Evolutionary conservation across 2,329 filamentous ascomycete genomes (phyloP), one percentile per base, ranked within the genome.

Genomic region (Penicillium sp.): DNA sequence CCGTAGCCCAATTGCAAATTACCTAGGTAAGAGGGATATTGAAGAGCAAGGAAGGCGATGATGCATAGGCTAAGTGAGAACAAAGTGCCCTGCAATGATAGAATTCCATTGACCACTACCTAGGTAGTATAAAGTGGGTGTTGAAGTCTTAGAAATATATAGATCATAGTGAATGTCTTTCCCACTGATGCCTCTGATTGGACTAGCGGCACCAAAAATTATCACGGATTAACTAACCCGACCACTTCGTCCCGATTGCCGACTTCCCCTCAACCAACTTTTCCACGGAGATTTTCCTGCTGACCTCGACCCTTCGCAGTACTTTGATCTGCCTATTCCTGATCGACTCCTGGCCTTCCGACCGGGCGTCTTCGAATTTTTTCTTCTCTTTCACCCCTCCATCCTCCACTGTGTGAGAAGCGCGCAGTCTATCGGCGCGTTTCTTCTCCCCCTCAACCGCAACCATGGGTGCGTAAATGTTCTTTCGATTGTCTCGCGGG

Each of bases 401-500:
- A 47, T 26, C 50, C 44, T 55, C 51, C 51, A 48, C 39, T 45
- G 42, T 47, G 44, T 57, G 57, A 66, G 60, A 54, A 59, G 62
- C 62, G 64, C 65, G 64, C 64, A 62, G 45, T 54, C 35, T 36
- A 48, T 52, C 57, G 47, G 65, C 64, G 64, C 64, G 62, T 62
- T 62, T 63, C 59, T 51, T 45, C 40, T 50, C 51, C 48, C 52
- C 47, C 56, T 51, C 50, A 59, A 62, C 68, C 70, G 73, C 76
- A 79, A 80, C 77, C 75, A 81, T 81, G 70, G 70, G 70, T 73
- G 56, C 48, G 67, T 61, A 44, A 36, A 27, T 45, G 45, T 45
- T 48, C 40, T 45, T 50, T 41, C 17, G 26, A 36, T 32, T 38
- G 30, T 8, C 13, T 26, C 11, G 25, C 22, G 22, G 10, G 27